Evolutionary conservation across 495 filamentous ascomycete genomes (phyloP), one percentile per base, ranked within the genome.

Genomic region (Lindgomyces ingoldianus): DNA sequence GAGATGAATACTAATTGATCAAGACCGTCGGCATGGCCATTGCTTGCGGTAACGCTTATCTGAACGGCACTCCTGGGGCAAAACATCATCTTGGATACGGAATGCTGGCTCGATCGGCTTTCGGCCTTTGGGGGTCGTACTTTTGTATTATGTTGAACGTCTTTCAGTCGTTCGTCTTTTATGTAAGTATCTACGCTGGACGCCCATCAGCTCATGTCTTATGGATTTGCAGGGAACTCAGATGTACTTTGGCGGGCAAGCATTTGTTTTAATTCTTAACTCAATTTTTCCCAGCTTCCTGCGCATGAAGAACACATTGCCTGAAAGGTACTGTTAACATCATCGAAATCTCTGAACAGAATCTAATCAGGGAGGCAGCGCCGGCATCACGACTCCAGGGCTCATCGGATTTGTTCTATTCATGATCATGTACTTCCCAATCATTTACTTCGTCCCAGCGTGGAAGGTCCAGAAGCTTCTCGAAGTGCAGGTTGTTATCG

Each of bases 381-480:
- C 73, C 22, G 44, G 70, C 51, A 64, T 77, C 44, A 72, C 68
- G 2, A 73, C 72, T 6, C 42, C 60, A 16, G 51, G 73, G 25
- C 67, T 78, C 54, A 60, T 77, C 29, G 67, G 74, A 29, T 76
- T 62, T 24, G 50, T 75, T 24, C 45, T 76, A 1, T 78, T 67
- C 60, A 64, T 69, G 47, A 36, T 73, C n/a, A 50, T 76, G 30
- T 67, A 68, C 29, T 64, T 72, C 51, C 74, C 75, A 12, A 69
- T 76, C 45, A 68, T 77, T 14, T 57, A 57, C 33, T 71, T 70
- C 16, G 56, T 78, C 25, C 64, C 54, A 1, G 75, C 74, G 0
- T 60, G 72, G 44, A 70, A 72, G 30, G 59, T 69, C 2, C 68
- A 70, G 29, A 65, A 59, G 27, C 58, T 68, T 1, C 71, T 78